Conservation (phyloP, 495 filamentous ascomycete genomes). For the Evernia prunastri region DNA sequence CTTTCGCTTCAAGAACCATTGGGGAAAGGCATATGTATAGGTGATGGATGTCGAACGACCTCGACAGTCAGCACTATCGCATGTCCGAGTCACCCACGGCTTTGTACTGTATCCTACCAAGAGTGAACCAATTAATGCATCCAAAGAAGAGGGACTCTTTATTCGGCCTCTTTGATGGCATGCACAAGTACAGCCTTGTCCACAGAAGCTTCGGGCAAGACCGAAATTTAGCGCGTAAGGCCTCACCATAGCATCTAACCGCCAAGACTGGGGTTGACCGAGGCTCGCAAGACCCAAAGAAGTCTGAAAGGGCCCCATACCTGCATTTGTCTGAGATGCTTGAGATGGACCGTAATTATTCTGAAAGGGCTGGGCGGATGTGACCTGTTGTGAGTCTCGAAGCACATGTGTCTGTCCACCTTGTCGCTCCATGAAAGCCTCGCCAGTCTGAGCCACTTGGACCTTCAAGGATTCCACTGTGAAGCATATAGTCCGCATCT, state of each 20-base stretch:
- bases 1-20: constrained; percentile 3
- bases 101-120: constrained; percentile 2
- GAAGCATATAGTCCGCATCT: background rate
- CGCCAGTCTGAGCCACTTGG: background rate
- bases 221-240: background rate
- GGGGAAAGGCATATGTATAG: constrained; percentile 10
- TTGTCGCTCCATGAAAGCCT: too few relatives aligned
- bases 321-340: background rate
- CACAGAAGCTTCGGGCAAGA: background rate
- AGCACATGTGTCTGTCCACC: background rate
- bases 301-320: background rate
- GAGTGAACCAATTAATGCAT: constrained; percentile 1
- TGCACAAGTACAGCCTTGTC: background rate
- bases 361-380: background rate
- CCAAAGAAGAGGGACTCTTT: background rate
- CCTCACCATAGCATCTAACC: background rate
- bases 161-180: background rate
- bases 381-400: background rate
- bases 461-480: background rate
- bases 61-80: constrained; percentile 1
- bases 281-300: background rate
- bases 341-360: background rate
- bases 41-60: background rate
- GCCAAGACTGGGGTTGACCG: background rate
- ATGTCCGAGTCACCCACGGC: background rate